Evolutionary conservation across 257 asterid genomes (phyloP), one percentile per base, ranked within the genome.

Genomic region (Nicotiana benthamiana): DNA sequence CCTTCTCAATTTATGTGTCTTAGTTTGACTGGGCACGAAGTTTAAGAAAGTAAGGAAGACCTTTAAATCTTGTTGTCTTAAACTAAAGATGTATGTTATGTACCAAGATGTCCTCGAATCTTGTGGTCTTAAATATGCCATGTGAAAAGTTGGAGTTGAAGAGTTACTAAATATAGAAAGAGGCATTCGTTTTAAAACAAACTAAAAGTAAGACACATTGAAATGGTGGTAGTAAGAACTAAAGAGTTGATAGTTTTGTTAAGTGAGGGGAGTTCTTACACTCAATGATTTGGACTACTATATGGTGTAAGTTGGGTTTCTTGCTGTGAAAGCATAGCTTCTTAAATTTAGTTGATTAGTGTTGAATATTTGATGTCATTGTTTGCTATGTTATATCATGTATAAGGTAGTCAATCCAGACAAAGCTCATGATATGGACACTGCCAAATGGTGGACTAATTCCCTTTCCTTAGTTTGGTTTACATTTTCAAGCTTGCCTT

Each of bases 301-400:
- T 72, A 13, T 72, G 59, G 60, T 57, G 48, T 0, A 46, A 72
- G 60, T 24, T 72, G 15, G 78, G 34, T 72, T 46, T 46, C 78
- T 72, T 72, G 24, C 36, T 43, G 22, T 72, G 78, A 28, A 46
- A 43, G 78, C 24, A 72, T 72, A 46, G 24, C 60, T 72, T 72
- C 59, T 46, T 57, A 72, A 46, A 46, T 22, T 24, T 4, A 22
- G 77, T 72, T 46, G 59, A 72, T 26, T 43, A 43, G 24, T 43
- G 77, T 43, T 70, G 59, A 70, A 43, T 43, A 70, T 43, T 70
- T 70, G 46, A 70, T 70, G 59, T 36, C 77, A 70, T 46, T 46
- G 60, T 28, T 51, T 48, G 40, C 24, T 64, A 46, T 72, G 61
- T 6, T 24, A 46, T 48, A 72, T 40, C 77, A 68, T 13, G 20